phyloP scores from a whole-genome alignment of 2,329 filamentous ascomycete genomes.

The Calycina herbarum region DNA sequence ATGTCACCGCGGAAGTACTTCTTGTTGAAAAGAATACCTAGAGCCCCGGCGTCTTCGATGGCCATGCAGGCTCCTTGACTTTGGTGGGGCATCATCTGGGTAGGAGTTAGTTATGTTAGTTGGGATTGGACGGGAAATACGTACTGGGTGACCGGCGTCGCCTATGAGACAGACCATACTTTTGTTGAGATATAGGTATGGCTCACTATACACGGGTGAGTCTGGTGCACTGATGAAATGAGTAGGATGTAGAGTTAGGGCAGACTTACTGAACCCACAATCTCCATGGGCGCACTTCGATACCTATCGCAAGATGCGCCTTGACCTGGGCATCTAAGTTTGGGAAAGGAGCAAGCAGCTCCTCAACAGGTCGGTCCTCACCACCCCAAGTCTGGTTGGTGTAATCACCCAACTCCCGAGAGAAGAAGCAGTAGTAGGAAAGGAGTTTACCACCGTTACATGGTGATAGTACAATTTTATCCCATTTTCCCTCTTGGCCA shows the following conservation, averaged over 20 bases:
- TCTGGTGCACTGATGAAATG: no score
- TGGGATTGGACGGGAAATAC: no score
- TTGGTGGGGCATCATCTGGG: slow-evolving; percentile 71
- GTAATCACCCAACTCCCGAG: slow-evolving; percentile 58
- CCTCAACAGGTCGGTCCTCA: slow-evolving; percentile 51
- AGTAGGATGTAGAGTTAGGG: no score
- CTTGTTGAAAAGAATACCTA: slow-evolving; percentile 38
- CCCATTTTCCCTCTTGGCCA: slow-evolving; percentile 56
- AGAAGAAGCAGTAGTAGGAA: slow-evolving; percentile 72
- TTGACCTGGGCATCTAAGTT: slow-evolving; percentile 58
- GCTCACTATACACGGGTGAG: no score
- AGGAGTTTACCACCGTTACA: slow-evolving; percentile 65
- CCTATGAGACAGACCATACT: no score
- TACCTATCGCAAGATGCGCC: slow-evolving; percentile 57
- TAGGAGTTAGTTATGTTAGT: slow-evolving; percentile 54
- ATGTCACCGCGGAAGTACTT: not conserved
- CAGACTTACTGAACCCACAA: no score
- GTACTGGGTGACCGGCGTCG: no score
- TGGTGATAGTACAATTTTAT: slow-evolving; percentile 71
- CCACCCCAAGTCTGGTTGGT: slow-evolving; percentile 58
- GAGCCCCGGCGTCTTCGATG: slow-evolving; percentile 41
- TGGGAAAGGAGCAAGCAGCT: slow-evolving; percentile 60
- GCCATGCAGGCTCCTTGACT: slow-evolving; percentile 59
- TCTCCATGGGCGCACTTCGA: slow-evolving; percentile 34
- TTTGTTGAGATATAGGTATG: no score